Base-by-base conservation (phyloP, 1,139 yeast genomes). In the Debaryomycetaceae sp. region DNA sequence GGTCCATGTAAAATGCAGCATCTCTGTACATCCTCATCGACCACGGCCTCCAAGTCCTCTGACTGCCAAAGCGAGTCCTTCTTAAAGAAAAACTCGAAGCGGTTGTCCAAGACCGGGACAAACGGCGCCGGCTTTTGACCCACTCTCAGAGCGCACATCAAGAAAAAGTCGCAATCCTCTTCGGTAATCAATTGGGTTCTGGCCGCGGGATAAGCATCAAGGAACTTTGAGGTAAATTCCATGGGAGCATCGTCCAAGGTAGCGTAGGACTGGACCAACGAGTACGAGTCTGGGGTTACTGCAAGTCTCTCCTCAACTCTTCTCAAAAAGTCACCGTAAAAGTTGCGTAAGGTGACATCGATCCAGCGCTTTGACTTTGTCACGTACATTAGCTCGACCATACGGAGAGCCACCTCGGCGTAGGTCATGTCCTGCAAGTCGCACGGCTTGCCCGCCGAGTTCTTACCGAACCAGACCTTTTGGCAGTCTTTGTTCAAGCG, bases 1-100 rank as follows among this genome's bases (percentile, higher is more conserved):
- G 99, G 99, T 44, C 98, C 97, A 49, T 86, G 96, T 48, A 90
- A 73, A 44, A 90, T 86, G 79, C 98, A 92, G 15, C 96, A 87
- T 69, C 98, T 82, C 60, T 87, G 92, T 40, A 90, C 97, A 56
- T 90, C 99, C 51, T 80, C 87, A 44, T 72, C 98, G 40, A 83
- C 90, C 49, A 90, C 97, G 38, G 96, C 83, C 55, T 87, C 97
- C 50, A 90, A 72, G 53, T 85, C 92, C 67, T 90, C 98, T 22
- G 95, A 82, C 70, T 90, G 99, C 98, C 98, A 90, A 53, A 90
- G 71, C 28, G 97, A 87, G 59, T 90, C 99, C 67, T 90, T 90
- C 76, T 90, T 90, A 73, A 90, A 92, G 73, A 82, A 90, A 52
- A 78, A 79, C 58, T 90, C 96, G 49, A 90, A 86, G 62, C 85